phyloP scores from a whole-genome alignment of 2,329 filamentous ascomycete species.

The Exophiala bonariae region DNA sequence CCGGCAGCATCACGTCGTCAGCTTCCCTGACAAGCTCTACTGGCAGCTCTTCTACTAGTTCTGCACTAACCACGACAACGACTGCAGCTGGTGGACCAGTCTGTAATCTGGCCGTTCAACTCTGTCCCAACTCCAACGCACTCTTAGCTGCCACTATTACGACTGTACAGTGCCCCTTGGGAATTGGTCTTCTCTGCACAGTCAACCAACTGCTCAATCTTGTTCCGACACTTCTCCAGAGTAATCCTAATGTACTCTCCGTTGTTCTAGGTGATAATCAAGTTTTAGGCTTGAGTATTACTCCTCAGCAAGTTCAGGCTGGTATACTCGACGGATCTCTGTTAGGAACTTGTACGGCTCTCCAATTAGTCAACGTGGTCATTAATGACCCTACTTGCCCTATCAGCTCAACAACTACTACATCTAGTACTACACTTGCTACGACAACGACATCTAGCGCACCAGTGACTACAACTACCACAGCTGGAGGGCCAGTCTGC shows the following conservation, averaged over 20 bases:
- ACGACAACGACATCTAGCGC: background rate
- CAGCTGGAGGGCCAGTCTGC: background rate
- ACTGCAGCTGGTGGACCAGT: background rate
- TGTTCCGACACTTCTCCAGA: slow-evolving; percentile 2
- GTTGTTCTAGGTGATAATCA: slow-evolving; percentile 6
- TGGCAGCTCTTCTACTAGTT: background rate
- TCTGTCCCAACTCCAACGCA: slow-evolving; percentile 3
- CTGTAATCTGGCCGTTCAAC: background rate
- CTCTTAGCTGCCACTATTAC: slow-evolving; percentile 2
- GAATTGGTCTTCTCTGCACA: slow-evolving; percentile 5
- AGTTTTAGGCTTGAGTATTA: slow-evolving; percentile 7
- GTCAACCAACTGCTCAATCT: slow-evolving; percentile 6
- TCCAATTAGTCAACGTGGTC: background rate
- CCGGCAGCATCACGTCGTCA: background rate
- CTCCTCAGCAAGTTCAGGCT: slow-evolving; percentile 5
- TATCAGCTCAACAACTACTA: background rate
- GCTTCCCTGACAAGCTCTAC: slow-evolving; percentile 1
- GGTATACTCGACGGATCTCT: slow-evolving; percentile 4
- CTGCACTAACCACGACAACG: slow-evolving; percentile 1
- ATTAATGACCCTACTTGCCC: background rate
- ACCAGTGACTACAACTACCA: background rate
- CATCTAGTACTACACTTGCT: background rate
- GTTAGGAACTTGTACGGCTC: background rate
- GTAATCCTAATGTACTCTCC: background rate
- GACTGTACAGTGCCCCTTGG: background rate